Conservation (phyloP, 768 basidiomycete species). For the Phallus indusiatus region DNA sequence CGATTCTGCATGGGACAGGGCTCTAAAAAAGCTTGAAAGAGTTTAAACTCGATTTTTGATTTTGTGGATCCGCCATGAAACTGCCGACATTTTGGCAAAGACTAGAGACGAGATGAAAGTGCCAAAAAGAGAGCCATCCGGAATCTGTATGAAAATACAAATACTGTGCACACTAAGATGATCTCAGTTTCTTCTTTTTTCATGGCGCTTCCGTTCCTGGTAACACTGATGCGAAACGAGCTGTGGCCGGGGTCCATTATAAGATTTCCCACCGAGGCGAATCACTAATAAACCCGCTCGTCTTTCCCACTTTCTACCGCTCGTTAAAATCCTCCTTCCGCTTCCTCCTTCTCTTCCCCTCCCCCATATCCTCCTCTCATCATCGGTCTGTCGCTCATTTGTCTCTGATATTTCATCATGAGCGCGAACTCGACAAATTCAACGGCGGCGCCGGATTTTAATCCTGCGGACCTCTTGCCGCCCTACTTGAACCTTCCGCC, state of each 20-base stretch:
- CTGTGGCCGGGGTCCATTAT: background rate
- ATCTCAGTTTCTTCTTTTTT: no score
- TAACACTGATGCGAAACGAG: background rate
- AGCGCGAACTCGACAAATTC: background rate
- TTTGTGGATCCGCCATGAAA: background rate
- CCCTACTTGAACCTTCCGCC: constrained; percentile 63
- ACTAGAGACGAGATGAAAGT: no score
- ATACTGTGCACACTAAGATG: no score
- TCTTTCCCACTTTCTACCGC: no score
- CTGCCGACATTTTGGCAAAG: background rate
- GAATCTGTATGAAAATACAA: no score
- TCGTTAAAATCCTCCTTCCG: background rate
- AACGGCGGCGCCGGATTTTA: background rate
- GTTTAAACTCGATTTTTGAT: background rate
- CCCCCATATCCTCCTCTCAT: background rate
- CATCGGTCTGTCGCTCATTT: background rate
- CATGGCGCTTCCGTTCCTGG: background rate
- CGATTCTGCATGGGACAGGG: background rate
- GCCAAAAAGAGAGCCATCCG: no score
- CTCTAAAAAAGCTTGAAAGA: background rate
- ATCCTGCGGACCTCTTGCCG: constrained; percentile 33
- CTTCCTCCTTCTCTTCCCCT: background rate
- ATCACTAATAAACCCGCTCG: background rate
- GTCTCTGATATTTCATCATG: no score
- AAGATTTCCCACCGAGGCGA: background rate